Percentiles rank a stretch among this genome's conserved stretches.
phyloP scores from a whole-genome alignment of 192 early-diverging fungal genomes.

The Lobulomyces angularis region DNA sequence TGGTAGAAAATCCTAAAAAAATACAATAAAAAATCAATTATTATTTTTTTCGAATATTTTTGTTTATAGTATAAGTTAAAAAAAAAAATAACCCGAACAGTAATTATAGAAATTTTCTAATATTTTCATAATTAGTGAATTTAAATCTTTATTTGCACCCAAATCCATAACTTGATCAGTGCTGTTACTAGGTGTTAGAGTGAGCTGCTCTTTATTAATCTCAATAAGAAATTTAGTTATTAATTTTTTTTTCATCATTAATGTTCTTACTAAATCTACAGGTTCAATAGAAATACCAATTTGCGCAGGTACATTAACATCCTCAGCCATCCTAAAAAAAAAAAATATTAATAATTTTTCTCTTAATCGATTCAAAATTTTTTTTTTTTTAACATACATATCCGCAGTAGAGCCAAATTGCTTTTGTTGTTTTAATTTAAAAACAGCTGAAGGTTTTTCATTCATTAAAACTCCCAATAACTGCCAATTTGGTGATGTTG shows the following conservation, averaged over 20 bases:
- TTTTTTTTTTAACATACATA: too few relatives aligned
- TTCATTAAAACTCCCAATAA: slow-evolving; percentile 35
- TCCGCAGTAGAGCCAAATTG: slow-evolving; percentile 1
- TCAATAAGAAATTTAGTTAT: too few relatives aligned
- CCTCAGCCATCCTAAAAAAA: slow-evolving; percentile 21
- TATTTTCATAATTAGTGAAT: slow-evolving; percentile 23
- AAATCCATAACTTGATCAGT: slow-evolving; percentile 33
- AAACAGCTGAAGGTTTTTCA: slow-evolving; percentile 41
- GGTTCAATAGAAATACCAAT: slow-evolving; percentile 94
- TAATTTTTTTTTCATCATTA: slow-evolving; percentile 25
- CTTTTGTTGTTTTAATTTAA: slow-evolving; percentile 29
- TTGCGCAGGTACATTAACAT: slow-evolving; percentile 36
- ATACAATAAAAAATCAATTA: too few relatives aligned
- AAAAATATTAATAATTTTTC: too few relatives aligned
- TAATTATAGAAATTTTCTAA: slow-evolving; percentile 30
- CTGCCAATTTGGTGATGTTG: slow-evolving; percentile 24
- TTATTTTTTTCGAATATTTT: too few relatives aligned
- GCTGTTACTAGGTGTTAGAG: slow-evolving; percentile 18
- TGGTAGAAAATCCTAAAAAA: slow-evolving; percentile 26
- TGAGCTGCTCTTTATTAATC: too few relatives aligned
- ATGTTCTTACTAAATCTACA: slow-evolving; percentile 51
- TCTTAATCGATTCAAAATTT: too few relatives aligned
- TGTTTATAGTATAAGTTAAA: too few relatives aligned
- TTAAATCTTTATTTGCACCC: slow-evolving; percentile 50
- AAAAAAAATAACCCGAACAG: too few relatives aligned